phyloP scores from a whole-genome alignment of 371 early-diverging fungal genomes.

The Circinella minor region DNA sequence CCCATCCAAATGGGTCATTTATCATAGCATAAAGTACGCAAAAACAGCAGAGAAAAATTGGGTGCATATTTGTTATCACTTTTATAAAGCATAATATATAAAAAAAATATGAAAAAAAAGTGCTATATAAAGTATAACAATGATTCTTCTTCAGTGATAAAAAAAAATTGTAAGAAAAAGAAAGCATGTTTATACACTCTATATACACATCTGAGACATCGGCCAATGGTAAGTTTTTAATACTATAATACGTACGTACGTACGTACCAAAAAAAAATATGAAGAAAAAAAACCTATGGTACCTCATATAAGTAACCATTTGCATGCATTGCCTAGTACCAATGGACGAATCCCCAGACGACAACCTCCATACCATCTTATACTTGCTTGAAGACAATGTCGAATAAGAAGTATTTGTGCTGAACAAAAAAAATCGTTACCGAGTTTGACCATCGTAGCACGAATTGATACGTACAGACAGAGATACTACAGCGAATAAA shows the following conservation, averaged over 20 bases:
- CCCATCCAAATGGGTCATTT: conserved; percentile 60
- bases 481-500: not conserved
- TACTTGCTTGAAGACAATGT: not conserved
- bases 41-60: conserved; percentile 76
- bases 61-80: conserved; percentile 75
- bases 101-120: not conserved
- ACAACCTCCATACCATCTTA: conserved; percentile 37
- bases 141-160: not conserved
- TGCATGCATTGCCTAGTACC: conserved; percentile 53
- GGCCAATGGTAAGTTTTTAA: conserved; percentile 69
- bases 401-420: conserved; percentile 2
- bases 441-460: not conserved
- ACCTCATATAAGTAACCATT: conserved; percentile 66
- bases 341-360: conserved; percentile 54
- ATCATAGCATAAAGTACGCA: conserved; percentile 60
- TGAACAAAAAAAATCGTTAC: not conserved
- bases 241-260: too few relatives aligned
- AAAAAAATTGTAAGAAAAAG: too few relatives aligned
- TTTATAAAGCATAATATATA: not conserved
- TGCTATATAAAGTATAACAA: not conserved
- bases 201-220: conserved; percentile 64
- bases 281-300: conserved; percentile 67
- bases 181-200: not conserved
- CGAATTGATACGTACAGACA: not conserved
- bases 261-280: conserved; percentile 67